Percentiles rank a stretch among this genome's conserved stretches.
These are phyloP conservation scores for Batkoa obscura DNA, from an alignment of 371 early-diverging fungal genomes.

Conservation along the genomic window DNA sequence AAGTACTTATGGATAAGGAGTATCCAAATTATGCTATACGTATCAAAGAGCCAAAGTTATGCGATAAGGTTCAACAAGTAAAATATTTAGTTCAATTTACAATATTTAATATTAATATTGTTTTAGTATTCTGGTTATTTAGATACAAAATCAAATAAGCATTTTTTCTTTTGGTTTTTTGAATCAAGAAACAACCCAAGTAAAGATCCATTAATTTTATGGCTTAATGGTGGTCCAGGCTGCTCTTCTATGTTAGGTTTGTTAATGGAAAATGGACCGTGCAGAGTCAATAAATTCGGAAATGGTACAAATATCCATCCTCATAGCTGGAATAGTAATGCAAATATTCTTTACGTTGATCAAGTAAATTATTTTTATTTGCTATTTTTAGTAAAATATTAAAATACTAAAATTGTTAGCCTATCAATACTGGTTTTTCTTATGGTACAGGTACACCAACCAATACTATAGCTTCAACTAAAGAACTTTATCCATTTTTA, in stretches of 20 bases:
- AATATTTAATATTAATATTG: not conserved
- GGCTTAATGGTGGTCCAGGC: constrained; percentile 69
- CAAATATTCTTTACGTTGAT: constrained; percentile 58
- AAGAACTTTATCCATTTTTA: constrained; percentile 58
- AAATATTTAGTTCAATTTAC: not conserved
- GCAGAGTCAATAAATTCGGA: constrained; percentile 40
- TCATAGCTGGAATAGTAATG: constrained; percentile 49
- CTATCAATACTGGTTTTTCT: constrained; percentile 54
- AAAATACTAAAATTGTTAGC: constrained; percentile 14
- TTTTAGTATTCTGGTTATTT: constrained; percentile 50
- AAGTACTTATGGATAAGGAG: constrained; percentile 21
- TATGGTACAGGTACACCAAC: constrained; percentile 28
- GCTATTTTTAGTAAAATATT: not conserved
- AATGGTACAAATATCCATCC: constrained; percentile 25
- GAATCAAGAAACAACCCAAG: constrained; percentile 41
- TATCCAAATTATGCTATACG: constrained; percentile 43
- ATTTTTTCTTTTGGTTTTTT: constrained; percentile 52
- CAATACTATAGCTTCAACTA: constrained; percentile 35
- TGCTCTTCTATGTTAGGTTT: constrained; percentile 53
- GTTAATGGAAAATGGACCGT: constrained; percentile 58
- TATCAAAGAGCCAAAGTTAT: constrained; percentile 45
- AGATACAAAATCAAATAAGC: constrained; percentile 39
- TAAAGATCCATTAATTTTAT: constrained; percentile 45
- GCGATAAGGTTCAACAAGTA: constrained; percentile 56
- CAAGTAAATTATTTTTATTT: constrained; percentile 18